Conservation (phyloP, 495 filamentous ascomycete species). For the Bacidia gigantensis region DNA sequence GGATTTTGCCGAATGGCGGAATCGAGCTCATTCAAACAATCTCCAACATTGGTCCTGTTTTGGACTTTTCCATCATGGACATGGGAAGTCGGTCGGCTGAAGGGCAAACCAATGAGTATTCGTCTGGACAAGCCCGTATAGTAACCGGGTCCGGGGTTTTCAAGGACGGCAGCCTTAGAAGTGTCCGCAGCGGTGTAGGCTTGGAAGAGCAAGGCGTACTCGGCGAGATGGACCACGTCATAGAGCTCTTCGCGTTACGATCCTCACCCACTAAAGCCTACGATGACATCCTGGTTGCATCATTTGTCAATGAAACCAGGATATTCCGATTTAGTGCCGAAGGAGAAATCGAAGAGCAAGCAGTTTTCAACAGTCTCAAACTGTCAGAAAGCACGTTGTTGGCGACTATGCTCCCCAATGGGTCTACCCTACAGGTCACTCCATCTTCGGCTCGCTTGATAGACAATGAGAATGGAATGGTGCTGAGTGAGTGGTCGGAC, state of each 20-base stretch:
- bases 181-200: slow-evolving; percentile 84
- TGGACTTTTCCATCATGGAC: slow-evolving; percentile 93
- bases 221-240: slow-evolving; percentile 63
- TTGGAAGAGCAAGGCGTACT: slow-evolving; percentile 78
- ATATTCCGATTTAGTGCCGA: slow-evolving; percentile 61
- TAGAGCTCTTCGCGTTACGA: slow-evolving; percentile 51
- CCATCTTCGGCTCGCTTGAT: slow-evolving; percentile 43
- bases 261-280: slow-evolving; percentile 32
- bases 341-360: slow-evolving; percentile 77
- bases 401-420: slow-evolving; percentile 45
- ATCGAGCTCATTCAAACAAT: slow-evolving; percentile 63
- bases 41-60: slow-evolving; percentile 73
- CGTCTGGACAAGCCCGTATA: slow-evolving; percentile 86
- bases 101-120: slow-evolving; percentile 71
- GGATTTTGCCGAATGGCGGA: slow-evolving; percentile 34
- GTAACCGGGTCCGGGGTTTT: slow-evolving; percentile 84
- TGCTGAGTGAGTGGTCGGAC: slow-evolving; percentile 54
- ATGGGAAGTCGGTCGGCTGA: slow-evolving; percentile 72
- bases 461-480: slow-evolving; percentile 56
- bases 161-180: slow-evolving; percentile 72
- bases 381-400: slow-evolving; percentile 62
- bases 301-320: slow-evolving; percentile 72
- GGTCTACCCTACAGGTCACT: slow-evolving; percentile 68
- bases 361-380: slow-evolving; percentile 52
- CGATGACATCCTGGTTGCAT: slow-evolving; percentile 61